Evolutionary conservation across 129 eudicot species (phyloP), one percentile per base, ranked within the genome.

Genomic region (Scalesia atractyloides): DNA sequence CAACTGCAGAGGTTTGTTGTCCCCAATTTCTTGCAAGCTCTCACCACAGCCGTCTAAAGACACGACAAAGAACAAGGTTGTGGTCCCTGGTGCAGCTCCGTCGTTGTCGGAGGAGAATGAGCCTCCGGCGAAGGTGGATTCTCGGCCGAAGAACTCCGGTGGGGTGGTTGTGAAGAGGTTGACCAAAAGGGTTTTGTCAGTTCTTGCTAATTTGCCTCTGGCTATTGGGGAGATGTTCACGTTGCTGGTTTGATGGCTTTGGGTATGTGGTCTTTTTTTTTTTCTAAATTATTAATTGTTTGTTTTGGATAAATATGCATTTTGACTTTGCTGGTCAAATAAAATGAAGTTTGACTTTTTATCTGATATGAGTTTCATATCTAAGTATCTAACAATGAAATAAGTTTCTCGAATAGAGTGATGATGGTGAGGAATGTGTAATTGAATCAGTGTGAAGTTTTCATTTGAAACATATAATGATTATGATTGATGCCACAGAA

Each of bases 211-310:
- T 83, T 87, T 93, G 96, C 95, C 97, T 39, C 76, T 93, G 84
- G 98, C 98, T 71, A 79, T 93, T 64, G 92, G 85, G 16, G 97
- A 90, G 75, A 94, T 90, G 96, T 86, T 86, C 52, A 60, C 89
- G 64, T 93, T 81, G 98, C 97, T 82, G 92, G 77, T 56, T 80
- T 90, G 41, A 93, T 93, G 97, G 97, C 98, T 65, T 67, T 93
- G 44, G 98, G 98, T 93, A 86, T 34, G 74, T 70, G 12, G 0
- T 58, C 13, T 58, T 58, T 19, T 57, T 26, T 26, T 13, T 56
- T 56, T 26, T 26, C 33, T 41, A 36, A 34, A 48, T 57, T 8
- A 5, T 46, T 18, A 46, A 44, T 66, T 66, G 71, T 3, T 58
- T 14, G n/a, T 10, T 57, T 57, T 57, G n/a, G 39, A 24, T 54